Conservation (phyloP, 2,329 filamentous ascomycete genomes). For the Fusarium neocosmosporiellum region DNA sequence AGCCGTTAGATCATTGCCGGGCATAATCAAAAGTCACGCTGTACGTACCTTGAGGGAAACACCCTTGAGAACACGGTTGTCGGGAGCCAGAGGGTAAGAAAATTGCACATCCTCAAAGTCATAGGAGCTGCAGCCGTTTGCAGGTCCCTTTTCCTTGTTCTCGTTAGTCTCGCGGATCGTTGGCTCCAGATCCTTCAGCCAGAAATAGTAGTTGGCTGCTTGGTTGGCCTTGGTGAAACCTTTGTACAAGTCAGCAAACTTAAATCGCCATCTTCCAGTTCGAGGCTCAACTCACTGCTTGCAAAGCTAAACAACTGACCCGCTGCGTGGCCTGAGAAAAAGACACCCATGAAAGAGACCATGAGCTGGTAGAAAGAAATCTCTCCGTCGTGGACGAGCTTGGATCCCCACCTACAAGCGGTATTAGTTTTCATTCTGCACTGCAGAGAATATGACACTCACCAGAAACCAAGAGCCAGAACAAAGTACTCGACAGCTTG, state of each 20-base stretch:
- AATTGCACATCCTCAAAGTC: conserved; percentile 60
- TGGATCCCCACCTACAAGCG: conserved; percentile 45
- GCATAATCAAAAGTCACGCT: not conserved
- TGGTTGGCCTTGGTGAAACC: conserved; percentile 60
- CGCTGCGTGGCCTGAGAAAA: conserved; percentile 54
- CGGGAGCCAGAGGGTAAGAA: conserved; percentile 20
- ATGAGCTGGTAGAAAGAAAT: conserved; percentile 63
- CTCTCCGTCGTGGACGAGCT: conserved; percentile 52
- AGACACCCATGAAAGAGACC: conserved; percentile 61
- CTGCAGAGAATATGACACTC: not conserved
- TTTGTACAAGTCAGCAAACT: conserved; percentile 12
- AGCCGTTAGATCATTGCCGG: not conserved
- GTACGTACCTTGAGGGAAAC: conserved; percentile 54
- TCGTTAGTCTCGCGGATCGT: conserved; percentile 8
- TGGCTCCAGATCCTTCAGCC: conserved; percentile 46
- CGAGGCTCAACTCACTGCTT: conserved; percentile 48
- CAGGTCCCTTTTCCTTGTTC: conserved; percentile 11
- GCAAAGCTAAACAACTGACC: conserved; percentile 56
- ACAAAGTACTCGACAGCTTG: conserved; percentile 50
- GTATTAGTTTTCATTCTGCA: not conserved
- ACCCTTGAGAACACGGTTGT: conserved; percentile 22
- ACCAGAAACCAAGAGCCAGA: conserved; percentile 54
- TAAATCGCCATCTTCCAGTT: not conserved
- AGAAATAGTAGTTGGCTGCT: conserved; percentile 62
- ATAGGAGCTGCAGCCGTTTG: conserved; percentile 47